Conservation (phyloP, 331 rosid genomes). For the Rosa hybrid region DNA sequence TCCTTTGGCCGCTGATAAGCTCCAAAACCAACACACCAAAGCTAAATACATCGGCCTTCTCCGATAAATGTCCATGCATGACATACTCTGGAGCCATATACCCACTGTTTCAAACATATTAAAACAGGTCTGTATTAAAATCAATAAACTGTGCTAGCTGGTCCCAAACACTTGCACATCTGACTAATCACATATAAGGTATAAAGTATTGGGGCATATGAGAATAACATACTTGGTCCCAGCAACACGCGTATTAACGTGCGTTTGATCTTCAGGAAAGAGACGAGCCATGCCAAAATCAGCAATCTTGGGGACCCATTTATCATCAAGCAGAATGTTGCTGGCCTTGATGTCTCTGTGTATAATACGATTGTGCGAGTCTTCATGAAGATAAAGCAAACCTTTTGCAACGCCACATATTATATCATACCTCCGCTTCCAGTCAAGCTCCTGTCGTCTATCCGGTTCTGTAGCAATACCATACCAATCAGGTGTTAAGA, state of each 20-base stretch:
- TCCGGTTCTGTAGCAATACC: slow-evolving; percentile 45
- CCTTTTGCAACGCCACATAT: slow-evolving; percentile 76
- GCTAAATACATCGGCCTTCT: slow-evolving; percentile 80
- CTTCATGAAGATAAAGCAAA: slow-evolving; percentile 88
- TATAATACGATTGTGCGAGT: slow-evolving; percentile 72
- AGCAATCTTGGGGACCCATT: slow-evolving; percentile 90
- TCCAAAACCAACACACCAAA: slow-evolving; percentile 82
- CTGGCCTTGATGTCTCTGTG: slow-evolving; percentile 90
- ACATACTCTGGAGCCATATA: slow-evolving; percentile 85
- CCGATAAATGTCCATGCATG: slow-evolving; percentile 75
- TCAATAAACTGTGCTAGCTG: background rate
- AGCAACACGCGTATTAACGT: slow-evolving; percentile 82
- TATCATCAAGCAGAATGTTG: slow-evolving; percentile 78
- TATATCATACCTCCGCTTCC: slow-evolving; percentile 74
- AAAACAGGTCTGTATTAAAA: background rate
- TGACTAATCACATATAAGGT: background rate
- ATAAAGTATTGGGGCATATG: background rate
- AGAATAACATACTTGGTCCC: slow-evolving; percentile 74
- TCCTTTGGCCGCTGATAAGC: slow-evolving; percentile 65
- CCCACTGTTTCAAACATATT: slow-evolving; percentile 47
- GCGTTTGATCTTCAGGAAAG: slow-evolving; percentile 88
- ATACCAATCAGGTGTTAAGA: slow-evolving; percentile 8
- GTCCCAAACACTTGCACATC: background rate
- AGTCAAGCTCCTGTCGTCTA: slow-evolving; percentile 56
- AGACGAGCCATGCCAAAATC: slow-evolving; percentile 96